These are phyloP conservation scores for Metschnikowia lachancei DNA, from an alignment of 805 yeast species.

Conservation along the genomic window DNA sequence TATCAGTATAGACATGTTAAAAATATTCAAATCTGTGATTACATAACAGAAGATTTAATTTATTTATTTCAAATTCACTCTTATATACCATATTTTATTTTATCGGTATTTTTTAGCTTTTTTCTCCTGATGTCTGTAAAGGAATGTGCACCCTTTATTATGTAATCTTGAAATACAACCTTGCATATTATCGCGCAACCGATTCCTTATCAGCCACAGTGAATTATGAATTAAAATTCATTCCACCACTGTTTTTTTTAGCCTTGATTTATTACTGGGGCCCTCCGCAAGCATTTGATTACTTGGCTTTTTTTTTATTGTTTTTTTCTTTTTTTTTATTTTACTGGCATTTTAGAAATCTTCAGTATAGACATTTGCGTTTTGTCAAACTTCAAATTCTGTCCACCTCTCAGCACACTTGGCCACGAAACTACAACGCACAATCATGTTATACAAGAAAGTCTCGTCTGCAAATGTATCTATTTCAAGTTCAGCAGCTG, in stretches of 20 bases:
- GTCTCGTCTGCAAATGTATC: conserved; percentile 6
- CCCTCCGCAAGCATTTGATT: neutral
- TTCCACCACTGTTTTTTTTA: neutral
- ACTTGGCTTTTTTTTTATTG: no score
- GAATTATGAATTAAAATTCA: neutral
- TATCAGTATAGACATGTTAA: neutral
- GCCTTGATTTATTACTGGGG: no score
- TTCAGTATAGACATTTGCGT: neutral
- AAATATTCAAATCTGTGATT: neutral
- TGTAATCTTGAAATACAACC: neutral
- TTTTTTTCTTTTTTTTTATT: neutral
- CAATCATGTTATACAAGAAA: conserved; percentile 13
- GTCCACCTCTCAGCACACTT: neutral
- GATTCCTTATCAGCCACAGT: conserved; percentile 16
- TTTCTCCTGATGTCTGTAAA: neutral
- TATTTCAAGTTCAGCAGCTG: neutral
- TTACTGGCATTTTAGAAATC: neutral
- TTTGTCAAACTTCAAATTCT: neutral
- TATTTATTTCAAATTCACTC: no score
- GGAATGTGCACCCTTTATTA: neutral
- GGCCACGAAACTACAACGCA: neutral
- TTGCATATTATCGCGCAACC: conserved; percentile 2
- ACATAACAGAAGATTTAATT: no score
- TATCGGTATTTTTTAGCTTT: neutral
- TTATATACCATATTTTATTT: neutral